Percentiles rank a stretch among this genome's conserved stretches.
These are phyloP conservation scores for Rhodomyrtus tomentosa DNA, from an alignment of 345 rosid species.

Conservation along the genomic window DNA sequence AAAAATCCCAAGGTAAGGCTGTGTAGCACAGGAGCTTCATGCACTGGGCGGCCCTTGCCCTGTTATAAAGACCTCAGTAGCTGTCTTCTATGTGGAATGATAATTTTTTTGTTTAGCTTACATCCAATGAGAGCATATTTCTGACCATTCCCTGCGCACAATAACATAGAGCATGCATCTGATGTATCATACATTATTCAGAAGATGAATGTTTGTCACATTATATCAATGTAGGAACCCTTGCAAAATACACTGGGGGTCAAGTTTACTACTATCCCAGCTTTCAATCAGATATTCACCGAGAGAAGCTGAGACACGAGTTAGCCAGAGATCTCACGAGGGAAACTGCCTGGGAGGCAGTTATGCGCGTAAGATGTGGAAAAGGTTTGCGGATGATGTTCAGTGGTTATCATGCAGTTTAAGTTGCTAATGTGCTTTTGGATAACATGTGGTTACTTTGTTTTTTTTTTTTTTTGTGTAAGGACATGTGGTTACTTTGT, in stretches of 20 bases:
- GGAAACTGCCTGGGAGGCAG: constrained; percentile 99
- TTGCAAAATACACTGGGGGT: constrained; percentile 96
- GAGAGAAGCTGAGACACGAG: constrained; percentile 82
- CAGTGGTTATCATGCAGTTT: not conserved
- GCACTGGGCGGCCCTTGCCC: not conserved
- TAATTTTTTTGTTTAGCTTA: not conserved
- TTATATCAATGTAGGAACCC: constrained; percentile 43
- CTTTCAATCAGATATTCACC: constrained; percentile 65
- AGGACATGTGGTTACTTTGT: not conserved
- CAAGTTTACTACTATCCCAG: constrained; percentile 88
- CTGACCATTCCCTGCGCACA: not conserved
- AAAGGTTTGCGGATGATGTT: constrained; percentile 49
- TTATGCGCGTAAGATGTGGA: constrained; percentile 98
- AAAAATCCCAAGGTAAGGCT: not conserved
- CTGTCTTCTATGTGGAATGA: not conserved
- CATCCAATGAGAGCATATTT: not conserved
- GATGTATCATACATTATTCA: not conserved
- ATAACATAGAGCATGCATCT: not conserved
- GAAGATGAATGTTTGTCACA: not conserved
- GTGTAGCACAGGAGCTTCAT: not conserved
- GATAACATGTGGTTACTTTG: not conserved
- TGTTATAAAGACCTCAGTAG: not conserved
- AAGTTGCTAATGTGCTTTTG: not conserved
- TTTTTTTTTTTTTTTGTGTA: too few relatives aligned
- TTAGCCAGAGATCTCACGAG: constrained; percentile 88